A percentile compares a stretch with the other conserved stretches of the same genome.
Conservation (phyloP, 2,329 filamentous ascomycete genomes). For the Aspergillus amoenus region DNA sequence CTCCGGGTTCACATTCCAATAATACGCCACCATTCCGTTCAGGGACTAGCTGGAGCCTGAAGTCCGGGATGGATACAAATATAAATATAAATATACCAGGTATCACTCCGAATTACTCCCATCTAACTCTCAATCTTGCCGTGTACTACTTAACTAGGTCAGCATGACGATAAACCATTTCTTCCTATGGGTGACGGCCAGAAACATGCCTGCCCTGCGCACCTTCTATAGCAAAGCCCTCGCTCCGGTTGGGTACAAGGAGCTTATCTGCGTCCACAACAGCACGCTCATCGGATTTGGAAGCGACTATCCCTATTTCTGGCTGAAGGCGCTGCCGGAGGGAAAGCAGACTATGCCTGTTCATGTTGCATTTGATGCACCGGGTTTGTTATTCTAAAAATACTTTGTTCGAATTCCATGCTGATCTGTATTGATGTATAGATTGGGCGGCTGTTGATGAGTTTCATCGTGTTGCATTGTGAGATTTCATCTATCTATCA, state of each 20-base stretch:
- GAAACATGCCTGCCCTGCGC: not conserved
- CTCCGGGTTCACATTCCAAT: not conserved
- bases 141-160: too few relatives aligned
- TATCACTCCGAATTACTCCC: too few relatives aligned
- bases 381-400: not conserved
- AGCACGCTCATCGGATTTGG: not conserved
- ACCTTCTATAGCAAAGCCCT: conserved; percentile 1
- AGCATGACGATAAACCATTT: conserved; percentile 4
- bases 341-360: not conserved
- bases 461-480: not conserved
- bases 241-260: not conserved
- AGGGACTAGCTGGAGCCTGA: too few relatives aligned
- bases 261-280: not conserved
- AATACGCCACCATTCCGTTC: too few relatives aligned
- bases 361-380: conserved; percentile 5
- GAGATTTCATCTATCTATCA: not conserved
- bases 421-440: not conserved
- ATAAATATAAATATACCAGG: too few relatives aligned
- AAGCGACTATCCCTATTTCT: conserved; percentile 8
- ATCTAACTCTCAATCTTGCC: too few relatives aligned
- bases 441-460: not conserved
- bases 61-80: too few relatives aligned
- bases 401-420: not conserved
- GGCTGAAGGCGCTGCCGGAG: conserved; percentile 3
- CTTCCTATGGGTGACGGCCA: conserved; percentile 3